Percentiles rank a stretch among this genome's conserved stretches.
Evolutionary conservation across 129 eudicot genomes (phyloP).

Genomic region (Tanacetum coccineum): DNA sequence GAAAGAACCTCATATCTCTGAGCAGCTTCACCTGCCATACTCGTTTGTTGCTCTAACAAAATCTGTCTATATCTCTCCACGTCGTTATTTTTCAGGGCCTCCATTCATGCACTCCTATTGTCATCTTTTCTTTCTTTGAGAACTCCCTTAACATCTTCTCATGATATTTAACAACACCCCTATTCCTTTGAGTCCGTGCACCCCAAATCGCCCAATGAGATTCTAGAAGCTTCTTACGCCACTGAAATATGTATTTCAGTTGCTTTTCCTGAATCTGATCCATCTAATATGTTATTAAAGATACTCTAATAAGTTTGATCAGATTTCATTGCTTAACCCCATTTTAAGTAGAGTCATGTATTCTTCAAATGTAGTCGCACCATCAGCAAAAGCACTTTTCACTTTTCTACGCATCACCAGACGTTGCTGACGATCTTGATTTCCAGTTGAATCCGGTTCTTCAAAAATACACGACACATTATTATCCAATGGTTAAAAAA

Average conservation of each 20-base stretch:
- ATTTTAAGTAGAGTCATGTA: too few species aligned
- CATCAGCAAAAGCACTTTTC: too few species aligned
- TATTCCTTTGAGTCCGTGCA: conserved; percentile 89
- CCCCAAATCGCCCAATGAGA: conserved; percentile 96
- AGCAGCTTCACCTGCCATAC: conserved; percentile 89
- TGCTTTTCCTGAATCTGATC: conserved; percentile 86
- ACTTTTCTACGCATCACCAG: too few species aligned
- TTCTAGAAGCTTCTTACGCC: conserved; percentile 99
- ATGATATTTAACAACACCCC: conserved; percentile 96
- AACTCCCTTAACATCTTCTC: conserved; percentile 94
- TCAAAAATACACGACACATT: too few species aligned
- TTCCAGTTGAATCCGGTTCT: too few species aligned
- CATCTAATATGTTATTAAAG: too few species aligned
- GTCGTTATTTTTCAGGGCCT: conserved; percentile 95
- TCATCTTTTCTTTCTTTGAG: conserved; percentile 89
- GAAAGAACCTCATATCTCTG: conserved; percentile 93
- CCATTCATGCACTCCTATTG: conserved; percentile 87
- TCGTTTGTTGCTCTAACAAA: conserved; percentile 88
- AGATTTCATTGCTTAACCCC: too few species aligned
- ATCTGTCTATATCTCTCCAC: conserved; percentile 93
- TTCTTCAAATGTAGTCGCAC: too few species aligned
- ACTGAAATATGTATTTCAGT: conserved; percentile 69
- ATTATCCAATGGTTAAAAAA: too few species aligned
- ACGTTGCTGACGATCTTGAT: too few species aligned
- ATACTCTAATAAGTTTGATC: too few species aligned